Conservation (phyloP, 2,329 filamentous ascomycete species). For the Chaetomium olivaceum region DNA sequence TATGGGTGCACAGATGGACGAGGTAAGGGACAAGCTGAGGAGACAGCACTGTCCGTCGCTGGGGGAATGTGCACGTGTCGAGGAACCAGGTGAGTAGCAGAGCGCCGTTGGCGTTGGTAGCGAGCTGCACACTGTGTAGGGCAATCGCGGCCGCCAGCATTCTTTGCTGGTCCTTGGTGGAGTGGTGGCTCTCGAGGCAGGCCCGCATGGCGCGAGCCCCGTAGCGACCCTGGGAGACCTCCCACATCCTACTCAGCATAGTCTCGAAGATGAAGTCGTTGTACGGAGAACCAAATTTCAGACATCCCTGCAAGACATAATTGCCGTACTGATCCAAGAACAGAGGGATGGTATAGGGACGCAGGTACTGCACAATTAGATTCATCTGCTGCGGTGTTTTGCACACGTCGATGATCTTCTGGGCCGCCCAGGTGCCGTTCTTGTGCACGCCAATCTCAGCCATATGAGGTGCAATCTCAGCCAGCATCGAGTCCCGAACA, state of each 20-base stretch:
- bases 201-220: conserved; percentile 95
- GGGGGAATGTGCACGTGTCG: conserved; percentile 94
- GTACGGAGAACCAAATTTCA: conserved; percentile 84
- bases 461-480: conserved; percentile 83
- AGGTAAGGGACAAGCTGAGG: conserved; percentile 90
- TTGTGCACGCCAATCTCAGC: conserved; percentile 98
- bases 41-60: conserved; percentile 85
- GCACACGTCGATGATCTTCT: conserved; percentile 98
- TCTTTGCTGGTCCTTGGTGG: conserved; percentile 91
- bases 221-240: conserved; percentile 88
- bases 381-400: conserved; percentile 80
- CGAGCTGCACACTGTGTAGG: conserved; percentile 93
- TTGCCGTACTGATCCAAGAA: conserved; percentile 99
- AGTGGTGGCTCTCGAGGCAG: conserved; percentile 92
- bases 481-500: conserved; percentile 87
- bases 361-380: conserved; percentile 80
- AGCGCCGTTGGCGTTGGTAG: conserved; percentile 93
- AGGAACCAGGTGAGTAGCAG: conserved; percentile 95
- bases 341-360: conserved; percentile 82
- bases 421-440: conserved; percentile 98
- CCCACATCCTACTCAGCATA: conserved; percentile 93
- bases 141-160: conserved; percentile 93
- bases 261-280: conserved; percentile 98
- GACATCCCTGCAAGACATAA: conserved; percentile 94
- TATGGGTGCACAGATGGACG: conserved; percentile 95